These are phyloP conservation scores for Lasiosphaeriaceae sp. DNA, from an alignment of 495 filamentous ascomycete species.

Conservation along the genomic window DNA sequence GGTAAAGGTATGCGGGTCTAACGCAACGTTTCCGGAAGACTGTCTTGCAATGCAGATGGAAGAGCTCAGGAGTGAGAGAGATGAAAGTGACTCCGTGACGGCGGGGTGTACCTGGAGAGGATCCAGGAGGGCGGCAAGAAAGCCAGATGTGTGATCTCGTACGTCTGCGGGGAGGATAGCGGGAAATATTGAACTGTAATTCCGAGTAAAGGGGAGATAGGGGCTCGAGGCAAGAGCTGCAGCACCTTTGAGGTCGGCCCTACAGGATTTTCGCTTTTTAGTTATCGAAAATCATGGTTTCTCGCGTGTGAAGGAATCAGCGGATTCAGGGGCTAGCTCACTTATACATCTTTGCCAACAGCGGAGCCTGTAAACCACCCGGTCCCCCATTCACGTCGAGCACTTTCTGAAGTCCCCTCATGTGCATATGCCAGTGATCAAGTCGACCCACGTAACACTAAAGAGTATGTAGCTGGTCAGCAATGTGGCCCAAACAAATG, in stretches of 20 bases:
- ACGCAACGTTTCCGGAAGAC: slow-evolving; percentile 10
- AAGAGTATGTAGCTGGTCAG: background rate
- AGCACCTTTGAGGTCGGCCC: slow-evolving; percentile 27
- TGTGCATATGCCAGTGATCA: slow-evolving; percentile 31
- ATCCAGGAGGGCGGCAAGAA: slow-evolving; percentile 12
- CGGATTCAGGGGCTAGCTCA: slow-evolving; percentile 7
- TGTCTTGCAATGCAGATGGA: slow-evolving; percentile 16
- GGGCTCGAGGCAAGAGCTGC: slow-evolving; percentile 20
- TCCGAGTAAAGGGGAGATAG: slow-evolving; percentile 19
- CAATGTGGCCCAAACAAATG: background rate
- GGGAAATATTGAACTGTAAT: slow-evolving; percentile 8
- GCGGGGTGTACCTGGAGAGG: slow-evolving; percentile 11
- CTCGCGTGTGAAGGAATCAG: background rate
- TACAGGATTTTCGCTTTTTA: background rate
- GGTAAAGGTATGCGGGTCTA: slow-evolving; percentile 26
- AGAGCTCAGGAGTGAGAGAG: slow-evolving; percentile 15
- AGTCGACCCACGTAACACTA: slow-evolving; percentile 26
- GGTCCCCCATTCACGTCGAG: slow-evolving; percentile 21
- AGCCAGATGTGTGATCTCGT: slow-evolving; percentile 1
- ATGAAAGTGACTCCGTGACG: slow-evolving; percentile 9
- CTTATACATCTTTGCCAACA: slow-evolving; percentile 22
- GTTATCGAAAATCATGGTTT: background rate
- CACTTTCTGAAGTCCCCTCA: slow-evolving; percentile 25
- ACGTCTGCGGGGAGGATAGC: slow-evolving; percentile 11
- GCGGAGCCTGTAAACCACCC: slow-evolving; percentile 12